Conservation (phyloP, 495 filamentous ascomycete species). For the Talaromyces ruber region DNA sequence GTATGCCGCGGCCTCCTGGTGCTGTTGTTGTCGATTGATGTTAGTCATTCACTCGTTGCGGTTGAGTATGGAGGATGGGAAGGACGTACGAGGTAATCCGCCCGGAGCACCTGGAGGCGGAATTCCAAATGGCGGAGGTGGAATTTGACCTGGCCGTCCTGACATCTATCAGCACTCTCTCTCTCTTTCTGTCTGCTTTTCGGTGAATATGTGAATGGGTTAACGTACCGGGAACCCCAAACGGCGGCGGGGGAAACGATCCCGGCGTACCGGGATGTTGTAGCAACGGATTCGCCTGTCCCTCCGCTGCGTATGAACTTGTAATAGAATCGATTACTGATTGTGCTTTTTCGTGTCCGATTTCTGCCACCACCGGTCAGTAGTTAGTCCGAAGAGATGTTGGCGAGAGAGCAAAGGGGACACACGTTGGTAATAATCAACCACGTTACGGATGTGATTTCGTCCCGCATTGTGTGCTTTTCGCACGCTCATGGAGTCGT, state of each 20-base stretch:
- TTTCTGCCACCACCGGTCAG: conserved; percentile 49
- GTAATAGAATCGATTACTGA: conserved; percentile 97
- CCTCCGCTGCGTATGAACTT: conserved; percentile 85
- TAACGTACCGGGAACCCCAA: conserved; percentile 48
- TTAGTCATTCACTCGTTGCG: not conserved
- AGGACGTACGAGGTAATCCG: conserved; percentile 38
- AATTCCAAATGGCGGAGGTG: conserved; percentile 48
- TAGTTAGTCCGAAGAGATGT: not conserved
- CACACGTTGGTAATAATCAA: conserved; percentile 96
- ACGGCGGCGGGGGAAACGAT: conserved; percentile 39
- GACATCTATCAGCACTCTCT: not conserved
- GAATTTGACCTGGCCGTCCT: conserved; percentile 42
- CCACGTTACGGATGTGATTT: conserved; percentile 93
- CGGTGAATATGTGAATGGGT: not conserved
- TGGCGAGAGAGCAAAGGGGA: not conserved
- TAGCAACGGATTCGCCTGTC: conserved; percentile 82
- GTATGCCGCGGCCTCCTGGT: conserved; percentile 52
- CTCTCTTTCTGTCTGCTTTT: not conserved
- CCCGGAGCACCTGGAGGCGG: conserved; percentile 35
- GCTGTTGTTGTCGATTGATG: conserved; percentile 24
- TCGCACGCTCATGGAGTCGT: conserved; percentile 99
- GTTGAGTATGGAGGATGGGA: conserved; percentile 14
- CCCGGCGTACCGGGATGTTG: conserved; percentile 41
- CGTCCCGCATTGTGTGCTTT: conserved; percentile 96
- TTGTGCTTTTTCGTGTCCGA: conserved; percentile 97